Evolutionary conservation across 2,329 filamentous ascomycete genomes (phyloP), one percentile per base, ranked within the genome.

Genomic region (Drechslerella coelobrocha): DNA sequence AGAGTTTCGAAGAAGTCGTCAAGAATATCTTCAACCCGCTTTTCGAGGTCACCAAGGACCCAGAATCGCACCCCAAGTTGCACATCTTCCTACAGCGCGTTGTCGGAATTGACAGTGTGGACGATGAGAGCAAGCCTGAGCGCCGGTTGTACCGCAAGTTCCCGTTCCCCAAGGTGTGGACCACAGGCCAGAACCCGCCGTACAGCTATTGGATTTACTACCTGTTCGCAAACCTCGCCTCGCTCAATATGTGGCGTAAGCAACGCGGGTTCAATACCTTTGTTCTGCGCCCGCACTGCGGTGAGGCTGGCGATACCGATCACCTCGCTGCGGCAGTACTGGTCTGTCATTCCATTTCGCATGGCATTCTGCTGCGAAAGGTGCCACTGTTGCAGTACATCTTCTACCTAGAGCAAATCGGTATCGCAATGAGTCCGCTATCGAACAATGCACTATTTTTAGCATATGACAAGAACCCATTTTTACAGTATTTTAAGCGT

Each of bases 171-270:
- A 89, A 87, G 72, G 87, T 87, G 59, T 99, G 94, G 94, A 85
- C 88, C 73, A 92, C 91, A 0, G 92, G 90, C 76, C 92, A 97
- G 79, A 99, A 99, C 77, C 94, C 94, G 12, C 94, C 94, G 0
- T 99, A 99, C 81, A 97, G 90, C 78, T 99, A 99, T 81, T 99
- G 94, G 94, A 90, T 97, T 77, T 99, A 99, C 80, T 96, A 96
- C 77, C 84, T 97, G 57, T 97, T 94, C 77, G 88, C 94, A 73
- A 99, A 99, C 79, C 91, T 97, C 79, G 85, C 89, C 0, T 96
- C 92, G 8, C 84, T 99, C 75, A 99, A 99, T 78, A 85, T 89
- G 66, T 97, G 90, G 89, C 87, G 94, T 45, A 93, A 91, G 77
- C 88, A 89, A 77, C 88, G 93, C 54, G 92, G 92, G 0, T 97